phyloP scores from a whole-genome alignment of 1,139 yeast genomes.

The Hansenula lynferdii region DNA sequence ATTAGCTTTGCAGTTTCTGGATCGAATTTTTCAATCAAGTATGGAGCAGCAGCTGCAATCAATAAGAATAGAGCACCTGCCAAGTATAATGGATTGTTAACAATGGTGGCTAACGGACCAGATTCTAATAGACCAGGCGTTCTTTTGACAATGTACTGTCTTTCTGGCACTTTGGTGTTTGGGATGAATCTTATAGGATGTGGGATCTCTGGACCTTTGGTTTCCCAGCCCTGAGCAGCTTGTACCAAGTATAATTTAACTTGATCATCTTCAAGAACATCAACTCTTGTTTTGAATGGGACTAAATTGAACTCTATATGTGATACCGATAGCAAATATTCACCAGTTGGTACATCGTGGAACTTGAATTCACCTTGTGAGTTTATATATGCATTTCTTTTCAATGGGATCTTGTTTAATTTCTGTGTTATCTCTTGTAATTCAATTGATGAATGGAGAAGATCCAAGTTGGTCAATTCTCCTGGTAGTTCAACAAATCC shows the following conservation, averaged over 20 bases:
- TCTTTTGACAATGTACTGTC: conserved; percentile 27
- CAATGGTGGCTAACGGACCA: conserved; percentile 30
- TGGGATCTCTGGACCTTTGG: conserved; percentile 6
- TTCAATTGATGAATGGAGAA: conserved; percentile 1
- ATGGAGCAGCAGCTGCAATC: conserved; percentile 25
- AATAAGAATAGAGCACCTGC: conserved; percentile 25
- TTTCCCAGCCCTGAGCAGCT: conserved; percentile 12
- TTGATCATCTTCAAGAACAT: conserved; percentile 8
- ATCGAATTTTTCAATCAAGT: conserved; percentile 31
- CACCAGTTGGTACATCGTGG: conserved; percentile 11
- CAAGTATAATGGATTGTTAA: conserved; percentile 32
- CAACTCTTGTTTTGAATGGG: conserved; percentile 18
- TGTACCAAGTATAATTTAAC: conserved; percentile 10
- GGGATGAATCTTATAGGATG: conserved; percentile 21
- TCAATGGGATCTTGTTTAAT: not conserved
- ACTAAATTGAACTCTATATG: conserved; percentile 18
- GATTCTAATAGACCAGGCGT: conserved; percentile 25
- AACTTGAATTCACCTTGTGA: conserved; percentile 14
- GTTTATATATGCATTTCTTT: conserved; percentile 8
- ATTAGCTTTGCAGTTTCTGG: conserved; percentile 32
- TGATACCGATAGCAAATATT: conserved; percentile 12
- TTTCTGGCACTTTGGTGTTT: conserved; percentile 24
- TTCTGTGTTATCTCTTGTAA: conserved; percentile 5
- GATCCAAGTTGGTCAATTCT: conserved; percentile 9
- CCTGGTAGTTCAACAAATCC: conserved; percentile 10